Evolutionary conservation across 2,329 filamentous ascomycete genomes (phyloP).

Genomic region (Phoma herbarum): DNA sequence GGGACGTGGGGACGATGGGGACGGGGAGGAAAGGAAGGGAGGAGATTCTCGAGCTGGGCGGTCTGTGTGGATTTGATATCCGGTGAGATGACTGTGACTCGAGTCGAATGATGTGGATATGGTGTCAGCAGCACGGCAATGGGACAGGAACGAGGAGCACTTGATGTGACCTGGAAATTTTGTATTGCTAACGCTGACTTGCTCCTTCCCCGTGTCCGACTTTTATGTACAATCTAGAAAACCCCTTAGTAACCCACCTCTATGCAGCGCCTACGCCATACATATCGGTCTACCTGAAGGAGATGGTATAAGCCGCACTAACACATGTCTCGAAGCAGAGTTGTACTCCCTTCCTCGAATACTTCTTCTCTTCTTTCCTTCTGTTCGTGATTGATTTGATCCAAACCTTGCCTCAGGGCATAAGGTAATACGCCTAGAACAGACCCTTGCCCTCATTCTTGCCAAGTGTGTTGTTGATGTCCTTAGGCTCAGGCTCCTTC

Average conservation of each 20-base stretch:
- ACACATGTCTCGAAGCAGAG: slow-evolving; percentile 7
- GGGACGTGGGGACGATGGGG: slow-evolving; percentile 21
- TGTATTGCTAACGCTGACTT: slow-evolving; percentile 5
- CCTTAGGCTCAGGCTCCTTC: slow-evolving; percentile 38
- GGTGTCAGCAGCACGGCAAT: no score
- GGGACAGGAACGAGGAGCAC: background rate
- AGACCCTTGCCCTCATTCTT: slow-evolving; percentile 33
- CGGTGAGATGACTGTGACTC: slow-evolving; percentile 1
- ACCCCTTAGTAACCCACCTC: slow-evolving; percentile 4
- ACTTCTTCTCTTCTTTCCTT: background rate
- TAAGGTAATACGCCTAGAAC: slow-evolving; percentile 27
- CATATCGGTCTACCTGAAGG: slow-evolving; percentile 6
- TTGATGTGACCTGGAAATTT: background rate
- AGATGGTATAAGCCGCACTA: slow-evolving; percentile 4
- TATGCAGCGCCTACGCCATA: slow-evolving; percentile 22
- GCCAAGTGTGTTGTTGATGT: slow-evolving; percentile 34
- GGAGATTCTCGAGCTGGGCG: slow-evolving; percentile 26
- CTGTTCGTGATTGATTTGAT: background rate
- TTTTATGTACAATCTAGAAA: slow-evolving; percentile 6
- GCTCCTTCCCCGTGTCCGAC: background rate
- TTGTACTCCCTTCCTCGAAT: background rate
- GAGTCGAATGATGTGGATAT: no score
- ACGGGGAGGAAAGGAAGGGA: slow-evolving; percentile 21
- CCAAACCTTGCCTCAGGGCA: slow-evolving; percentile 9
- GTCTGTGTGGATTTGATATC: slow-evolving; percentile 8